Base-by-base conservation (phyloP, 257 asterid genomes). In the Verbascum thapsus region DNA sequence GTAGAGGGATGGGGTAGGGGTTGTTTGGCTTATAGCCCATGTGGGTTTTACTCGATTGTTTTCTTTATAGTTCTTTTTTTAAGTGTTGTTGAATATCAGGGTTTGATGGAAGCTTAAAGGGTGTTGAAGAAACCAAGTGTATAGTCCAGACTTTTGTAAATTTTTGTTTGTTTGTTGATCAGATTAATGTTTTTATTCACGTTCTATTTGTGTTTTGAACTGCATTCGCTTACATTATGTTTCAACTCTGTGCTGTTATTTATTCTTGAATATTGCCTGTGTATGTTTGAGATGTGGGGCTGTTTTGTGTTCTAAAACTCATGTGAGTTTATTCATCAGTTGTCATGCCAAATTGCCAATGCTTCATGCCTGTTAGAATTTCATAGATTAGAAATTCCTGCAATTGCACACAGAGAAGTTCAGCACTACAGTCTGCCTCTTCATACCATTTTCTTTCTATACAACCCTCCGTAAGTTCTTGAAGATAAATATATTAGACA, bases 51-150 rank as follows among this genome's bases (percentile, higher is more conserved):
- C 17, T 51, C 40, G 2, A 3, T 18, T 12, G 2, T 34, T 32
- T 5, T 0, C 4, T 15, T 2, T 3, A 12, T 7, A 0, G 5
- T 56, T 4, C 8, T 20, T 2, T 9, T 55, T 13, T 67, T 19
- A 16, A 7, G 26, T 37, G 58, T 18, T 50, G 44, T 22, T 62
- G 64, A 16, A 35, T 42, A 8, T 3, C 64, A 65, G 69, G 58
- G 45, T 4, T 23, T 53, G 57, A 17, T 34, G 72, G 58, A 13
- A 52, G 37, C n/a, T 20, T 49, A 2, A 10, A 20, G 57, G 61
- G 43, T 18, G 32, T 55, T 20, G 58, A 38, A 44, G 56, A 35
- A 39, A 20, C 43, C 50, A 22, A 39, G 34, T 55, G 60, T 72
- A 10, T 64, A 26, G 66, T 56, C 37, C 34, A 5, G 13, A 41